Base-by-base conservation (phyloP, 108 stramenopile genomes). In the Fistulifera solaris region DNA sequence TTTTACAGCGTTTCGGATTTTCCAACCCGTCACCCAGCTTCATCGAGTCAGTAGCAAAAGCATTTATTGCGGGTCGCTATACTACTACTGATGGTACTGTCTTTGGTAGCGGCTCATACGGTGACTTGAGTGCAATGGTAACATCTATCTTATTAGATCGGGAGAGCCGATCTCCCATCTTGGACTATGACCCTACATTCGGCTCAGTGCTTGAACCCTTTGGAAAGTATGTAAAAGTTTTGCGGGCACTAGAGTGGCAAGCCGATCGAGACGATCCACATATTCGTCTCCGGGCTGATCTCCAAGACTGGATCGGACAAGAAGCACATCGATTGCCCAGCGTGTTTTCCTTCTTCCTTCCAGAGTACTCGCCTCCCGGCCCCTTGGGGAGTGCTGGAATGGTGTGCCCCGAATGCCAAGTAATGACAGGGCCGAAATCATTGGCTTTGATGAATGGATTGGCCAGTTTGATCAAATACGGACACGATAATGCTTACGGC, bases 1-100 rank as follows among this genome's bases (percentile, higher is more conserved):
- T 46, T 6, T 63, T 78, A 16, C 70, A 78, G 46, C 52, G 62
- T 11, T 49, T 68, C n/a, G 59, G 55, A 12, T 54, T 69, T 28
- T 65, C 63, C 0, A 78, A 78, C 45, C 77, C 77, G 6, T 64
- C 62, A 1, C 72, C 78, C 7, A 21, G 73, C 4, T 78, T 61
- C 50, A 64, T 85, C 2, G 31, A 41, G 38, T n/a, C 54, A 2
- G 71, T 80, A 31, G 68, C 78, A 3, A 21, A 8, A 13, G 77
- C 81, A 11, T 83, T 73, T 53, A 48, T 7, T 6, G 42, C 1
- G 1, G 80, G 80, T 1, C 38, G 44, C 0, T 77, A 61, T 21
- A 35, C 31, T 35, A 11, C 72, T 74, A 21, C 62, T 70, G 0
- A 38, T 23, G 76, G 76, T 12, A 38, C 44, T 4, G 69, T 44